Evolutionary conservation across 1,284 basidiomycete species (phyloP).

Genomic region (Puccinia novopanici): DNA sequence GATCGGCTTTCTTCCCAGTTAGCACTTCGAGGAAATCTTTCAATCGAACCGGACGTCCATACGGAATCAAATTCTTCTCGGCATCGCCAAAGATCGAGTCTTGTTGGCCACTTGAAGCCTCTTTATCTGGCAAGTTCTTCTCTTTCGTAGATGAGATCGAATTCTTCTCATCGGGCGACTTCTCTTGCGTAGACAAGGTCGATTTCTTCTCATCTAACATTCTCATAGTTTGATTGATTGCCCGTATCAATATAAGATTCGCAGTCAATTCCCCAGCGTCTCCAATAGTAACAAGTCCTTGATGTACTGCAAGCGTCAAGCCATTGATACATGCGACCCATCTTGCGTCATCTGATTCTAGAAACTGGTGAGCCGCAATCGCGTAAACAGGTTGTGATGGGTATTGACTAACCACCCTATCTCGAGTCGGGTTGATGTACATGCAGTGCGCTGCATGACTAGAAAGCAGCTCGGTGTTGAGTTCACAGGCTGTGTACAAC

Average conservation of each 20-base stretch:
- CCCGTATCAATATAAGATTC: neutral
- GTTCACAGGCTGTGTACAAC: neutral
- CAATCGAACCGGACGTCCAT: no score
- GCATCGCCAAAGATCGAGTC: no score
- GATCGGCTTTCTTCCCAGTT: no score
- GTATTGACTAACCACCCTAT: neutral
- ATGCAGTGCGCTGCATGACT: no score
- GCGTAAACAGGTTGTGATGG: neutral
- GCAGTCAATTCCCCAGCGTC: neutral
- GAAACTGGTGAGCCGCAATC: neutral
- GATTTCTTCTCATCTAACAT: neutral
- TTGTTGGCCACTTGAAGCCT: no score
- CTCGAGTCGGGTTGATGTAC: no score
- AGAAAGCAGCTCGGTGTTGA: conserved; percentile 11
- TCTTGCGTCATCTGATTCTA: neutral
- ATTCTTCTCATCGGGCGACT: no score
- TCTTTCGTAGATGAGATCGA: no score
- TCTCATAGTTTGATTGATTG: neutral
- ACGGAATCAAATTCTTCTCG: no score
- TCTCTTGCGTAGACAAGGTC: neutral
- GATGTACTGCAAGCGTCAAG: neutral
- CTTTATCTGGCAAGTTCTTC: no score
- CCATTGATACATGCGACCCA: neutral
- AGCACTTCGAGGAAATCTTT: no score
- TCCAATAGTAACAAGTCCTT: no score